Base-by-base conservation (phyloP, 2,329 filamentous ascomycete species). In the Trichoderma arundinaceum region DNA sequence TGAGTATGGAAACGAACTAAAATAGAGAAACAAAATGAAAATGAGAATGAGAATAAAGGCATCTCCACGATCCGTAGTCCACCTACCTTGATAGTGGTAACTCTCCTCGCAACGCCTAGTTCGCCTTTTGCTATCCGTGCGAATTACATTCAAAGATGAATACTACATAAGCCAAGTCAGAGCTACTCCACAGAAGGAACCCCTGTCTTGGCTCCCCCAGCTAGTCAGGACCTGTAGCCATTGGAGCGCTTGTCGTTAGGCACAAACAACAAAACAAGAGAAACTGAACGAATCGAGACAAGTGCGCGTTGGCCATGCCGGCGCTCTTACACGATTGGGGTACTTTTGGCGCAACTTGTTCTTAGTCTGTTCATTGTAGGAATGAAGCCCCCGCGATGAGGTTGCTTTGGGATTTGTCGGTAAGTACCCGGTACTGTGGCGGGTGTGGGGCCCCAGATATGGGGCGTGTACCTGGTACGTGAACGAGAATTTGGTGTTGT, bases 221-320 rank as follows among this genome's bases (percentile, higher is more conserved):
- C 8, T 15, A 15, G 28, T 15, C 48, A 22, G 22, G 13, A 33
- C 28, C 15, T 32, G n/a, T 58, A 58, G 54, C 41, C 10, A 58
- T 58, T 58, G 54, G 54, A 58, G 54, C 54, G 54, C 54, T 58
- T 58, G 33, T n/a, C 28, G 32, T 33, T 33, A 52, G 15, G n/a
- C 15, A 7, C 6, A 38, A 38, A 7, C 35, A 38, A 38, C 7
- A 38, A 38, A 38, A 38, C 5, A 38, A 38, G 3, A 38, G 22
- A 32, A 33, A 13, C 9, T 33, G 13, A n/a, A 44, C 22, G 2
- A 28, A 35, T 44, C 15, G 41, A 33, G 22, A 56, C 12, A 12
- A 12, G 53, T 15, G 7, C 32, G 53, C 7, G 39, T n/a, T 32
- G 38, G 38, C 10, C n/a, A n/a, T 28, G 22, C 4, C 22, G 22